Evolutionary conservation across 1,139 yeast species (phyloP).

Genomic region (Geotrichum phurueaensis): DNA sequence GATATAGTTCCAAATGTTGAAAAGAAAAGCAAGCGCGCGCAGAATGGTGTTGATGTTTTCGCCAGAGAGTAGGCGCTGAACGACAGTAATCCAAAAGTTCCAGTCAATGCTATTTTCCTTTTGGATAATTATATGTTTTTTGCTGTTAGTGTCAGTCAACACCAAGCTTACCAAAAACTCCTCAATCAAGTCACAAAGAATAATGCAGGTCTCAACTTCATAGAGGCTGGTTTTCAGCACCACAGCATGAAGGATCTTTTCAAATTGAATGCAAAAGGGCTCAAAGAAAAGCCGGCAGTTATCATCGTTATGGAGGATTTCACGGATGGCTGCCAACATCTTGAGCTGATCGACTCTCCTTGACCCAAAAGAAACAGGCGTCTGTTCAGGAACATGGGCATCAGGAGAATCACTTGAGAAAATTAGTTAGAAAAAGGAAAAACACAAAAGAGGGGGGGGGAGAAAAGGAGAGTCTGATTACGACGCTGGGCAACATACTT

Average conservation of each 20-base stretch:
- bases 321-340: constrained; percentile 33
- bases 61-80: constrained; percentile 52
- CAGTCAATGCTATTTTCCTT: constrained; percentile 46
- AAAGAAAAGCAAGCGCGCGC: constrained; percentile 58
- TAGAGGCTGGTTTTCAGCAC: constrained; percentile 36
- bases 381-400: constrained; percentile 7
- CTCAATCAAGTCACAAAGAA: constrained; percentile 45
- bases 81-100: constrained; percentile 69
- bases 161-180: constrained; percentile 35
- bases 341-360: constrained; percentile 35
- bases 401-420: constrained; percentile 1
- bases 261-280: constrained; percentile 35
- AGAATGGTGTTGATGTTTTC: constrained; percentile 59
- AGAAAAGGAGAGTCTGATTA: neutral
- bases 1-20: constrained; percentile 67
- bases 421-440: neutral
- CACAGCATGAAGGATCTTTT: constrained; percentile 34
- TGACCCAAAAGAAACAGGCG: constrained; percentile 24
- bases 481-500: neutral
- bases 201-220: constrained; percentile 43
- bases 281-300: constrained; percentile 31
- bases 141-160: constrained; percentile 26
- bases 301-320: constrained; percentile 35
- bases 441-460: neutral
- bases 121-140: constrained; percentile 26